These are phyloP conservation scores for Acidomyces sp. DNA, from an alignment of 495 filamentous ascomycete genomes.

Conservation along the genomic window DNA sequence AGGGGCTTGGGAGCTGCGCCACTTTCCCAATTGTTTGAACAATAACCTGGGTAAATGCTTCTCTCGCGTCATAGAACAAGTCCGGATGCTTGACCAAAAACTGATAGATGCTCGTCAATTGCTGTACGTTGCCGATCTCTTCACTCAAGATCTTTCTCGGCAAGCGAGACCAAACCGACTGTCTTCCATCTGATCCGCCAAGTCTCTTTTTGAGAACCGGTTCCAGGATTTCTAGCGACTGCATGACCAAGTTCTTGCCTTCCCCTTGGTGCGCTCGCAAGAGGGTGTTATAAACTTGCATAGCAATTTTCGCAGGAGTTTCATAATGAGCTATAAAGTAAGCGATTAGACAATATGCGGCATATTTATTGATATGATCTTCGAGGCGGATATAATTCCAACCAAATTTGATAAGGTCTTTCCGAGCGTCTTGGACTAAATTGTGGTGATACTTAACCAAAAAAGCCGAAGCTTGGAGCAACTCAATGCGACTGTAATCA, in stretches of 20 bases:
- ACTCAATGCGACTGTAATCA: constrained; percentile 91
- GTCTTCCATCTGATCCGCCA: constrained; percentile 40
- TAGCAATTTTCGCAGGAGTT: constrained; percentile 88
- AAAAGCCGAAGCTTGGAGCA: constrained; percentile 86
- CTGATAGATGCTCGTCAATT: constrained; percentile 93
- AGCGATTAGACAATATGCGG: constrained; percentile 89
- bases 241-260: constrained; percentile 79
- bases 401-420: constrained; percentile 97
- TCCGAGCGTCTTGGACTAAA: constrained; percentile 76
- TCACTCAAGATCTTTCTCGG: constrained; percentile 84
- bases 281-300: constrained; percentile 82
- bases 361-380: constrained; percentile 98
- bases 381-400: constrained; percentile 98
- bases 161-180: constrained; percentile 77
- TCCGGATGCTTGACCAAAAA: constrained; percentile 87
- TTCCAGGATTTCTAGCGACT: constrained; percentile 85
- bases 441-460: constrained; percentile 84
- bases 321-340: constrained; percentile 98
- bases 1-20: constrained; percentile 67
- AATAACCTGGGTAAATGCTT: constrained; percentile 77
- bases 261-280: constrained; percentile 90
- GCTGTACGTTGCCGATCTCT: constrained; percentile 91
- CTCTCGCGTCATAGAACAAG: constrained; percentile 87
- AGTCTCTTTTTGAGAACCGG: constrained; percentile 77
- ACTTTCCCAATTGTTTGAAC: constrained; percentile 82